Evolutionary conservation across 2,329 filamentous ascomycete genomes (phyloP).

Genomic region (Acrodontium crateriforme): DNA sequence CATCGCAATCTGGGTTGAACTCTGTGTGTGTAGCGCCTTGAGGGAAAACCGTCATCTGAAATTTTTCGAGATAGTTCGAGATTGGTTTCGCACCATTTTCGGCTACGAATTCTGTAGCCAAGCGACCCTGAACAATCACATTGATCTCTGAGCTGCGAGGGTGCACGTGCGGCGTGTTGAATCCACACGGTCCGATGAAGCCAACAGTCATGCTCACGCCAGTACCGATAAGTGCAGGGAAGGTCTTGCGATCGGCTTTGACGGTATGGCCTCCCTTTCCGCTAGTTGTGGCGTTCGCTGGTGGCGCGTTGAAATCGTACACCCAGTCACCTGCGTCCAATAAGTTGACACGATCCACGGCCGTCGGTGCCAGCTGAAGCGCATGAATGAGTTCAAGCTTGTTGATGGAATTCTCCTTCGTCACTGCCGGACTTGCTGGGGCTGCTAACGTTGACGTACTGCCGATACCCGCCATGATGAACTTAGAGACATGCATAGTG

Average conservation of each 20-base stretch:
- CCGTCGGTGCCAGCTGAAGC: constrained; percentile 16
- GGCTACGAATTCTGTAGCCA: constrained; percentile 39
- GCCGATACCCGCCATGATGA: too few species aligned
- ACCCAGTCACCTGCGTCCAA: constrained; percentile 33
- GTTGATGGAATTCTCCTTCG: too few species aligned
- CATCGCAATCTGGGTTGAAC: constrained; percentile 41
- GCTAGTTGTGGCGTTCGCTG: constrained; percentile 16
- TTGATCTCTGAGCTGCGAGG: constrained; percentile 41
- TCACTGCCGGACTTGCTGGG: too few species aligned
- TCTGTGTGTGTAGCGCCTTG: constrained; percentile 42
- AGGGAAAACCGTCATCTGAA: constrained; percentile 42
- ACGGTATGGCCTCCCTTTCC: constrained; percentile 37
- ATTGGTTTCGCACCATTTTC: constrained; percentile 24
- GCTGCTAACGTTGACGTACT: too few species aligned
- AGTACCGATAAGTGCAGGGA: too few species aligned
- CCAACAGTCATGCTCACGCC: constrained; percentile 39
- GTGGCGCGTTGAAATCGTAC: constrained; percentile 9
- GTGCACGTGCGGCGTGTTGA: constrained; percentile 45
- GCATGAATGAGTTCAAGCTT: constrained; percentile 4
- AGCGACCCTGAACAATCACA: constrained; percentile 37
- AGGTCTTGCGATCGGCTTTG: constrained; percentile 41
- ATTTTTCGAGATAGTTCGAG: constrained; percentile 25
- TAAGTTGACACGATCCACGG: constrained; percentile 27
- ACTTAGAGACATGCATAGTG: too few species aligned
- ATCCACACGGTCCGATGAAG: constrained; percentile 38